Evolutionary conservation across 192 early-diverging fungal species (phyloP).

Genomic region (Backusella liffmaniae): DNA sequence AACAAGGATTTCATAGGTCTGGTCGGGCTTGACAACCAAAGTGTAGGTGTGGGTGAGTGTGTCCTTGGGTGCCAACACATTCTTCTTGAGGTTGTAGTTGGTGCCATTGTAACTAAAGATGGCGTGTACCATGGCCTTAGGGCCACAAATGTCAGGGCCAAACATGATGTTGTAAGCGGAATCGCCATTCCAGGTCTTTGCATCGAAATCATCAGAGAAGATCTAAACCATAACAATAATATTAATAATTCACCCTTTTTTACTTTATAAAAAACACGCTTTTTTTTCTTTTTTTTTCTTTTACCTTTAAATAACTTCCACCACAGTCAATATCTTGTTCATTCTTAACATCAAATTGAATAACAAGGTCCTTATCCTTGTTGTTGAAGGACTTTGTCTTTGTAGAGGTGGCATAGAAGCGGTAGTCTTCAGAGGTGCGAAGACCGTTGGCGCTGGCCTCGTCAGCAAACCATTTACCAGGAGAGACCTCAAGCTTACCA

Average conservation of each 20-base stretch:
- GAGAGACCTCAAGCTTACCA: slow-evolving; percentile 69
- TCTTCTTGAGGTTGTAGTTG: slow-evolving; percentile 79
- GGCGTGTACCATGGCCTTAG: slow-evolving; percentile 89
- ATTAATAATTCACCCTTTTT: not conserved
- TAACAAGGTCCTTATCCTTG: slow-evolving; percentile 78
- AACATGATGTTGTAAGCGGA: slow-evolving; percentile 82
- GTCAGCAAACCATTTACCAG: slow-evolving; percentile 78
- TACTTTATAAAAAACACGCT: not conserved
- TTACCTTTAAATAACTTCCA: slow-evolving; percentile 83
- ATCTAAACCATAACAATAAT: slow-evolving; percentile 41
- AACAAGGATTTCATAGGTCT: slow-evolving; percentile 73
- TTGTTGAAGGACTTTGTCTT: slow-evolving; percentile 75
- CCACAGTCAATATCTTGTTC: slow-evolving; percentile 91
- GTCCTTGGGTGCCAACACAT: slow-evolving; percentile 69
- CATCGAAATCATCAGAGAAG: slow-evolving; percentile 78
- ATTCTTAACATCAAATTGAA: slow-evolving; percentile 92
- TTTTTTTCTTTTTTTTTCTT: not conserved
- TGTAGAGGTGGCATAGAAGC: slow-evolving; percentile 84
- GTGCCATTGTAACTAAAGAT: slow-evolving; percentile 95
- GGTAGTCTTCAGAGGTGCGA: slow-evolving; percentile 76
- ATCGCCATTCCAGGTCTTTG: slow-evolving; percentile 80
- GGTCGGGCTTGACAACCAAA: slow-evolving; percentile 74
- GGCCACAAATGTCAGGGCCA: slow-evolving; percentile 93
- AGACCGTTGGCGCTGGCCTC: slow-evolving; percentile 66
- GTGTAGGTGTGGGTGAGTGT: slow-evolving; percentile 88